These are phyloP conservation scores for Inga oerstediana DNA, from an alignment of 306 rosid species.

Conservation along the genomic window DNA sequence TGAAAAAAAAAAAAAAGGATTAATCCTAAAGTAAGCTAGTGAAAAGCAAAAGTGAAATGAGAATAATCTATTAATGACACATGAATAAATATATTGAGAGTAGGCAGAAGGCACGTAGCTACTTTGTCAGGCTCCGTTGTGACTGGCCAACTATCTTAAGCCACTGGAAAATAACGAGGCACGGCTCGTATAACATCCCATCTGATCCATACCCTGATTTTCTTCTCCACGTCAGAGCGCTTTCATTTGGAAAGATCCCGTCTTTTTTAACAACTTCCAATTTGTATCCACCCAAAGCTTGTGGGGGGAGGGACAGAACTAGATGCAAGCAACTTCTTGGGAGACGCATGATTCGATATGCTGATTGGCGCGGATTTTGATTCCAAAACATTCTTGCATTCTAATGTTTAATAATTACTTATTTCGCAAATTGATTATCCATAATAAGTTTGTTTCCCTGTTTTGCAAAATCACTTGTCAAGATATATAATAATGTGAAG, in stretches of 20 bases:
- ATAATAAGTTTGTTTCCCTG: too few species aligned
- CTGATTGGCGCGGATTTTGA: background rate
- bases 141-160: background rate
- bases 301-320: background rate
- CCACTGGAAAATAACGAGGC: background rate
- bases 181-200: background rate
- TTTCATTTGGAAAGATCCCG: background rate
- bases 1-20: too few species aligned
- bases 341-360: background rate
- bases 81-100: background rate
- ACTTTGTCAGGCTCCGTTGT: background rate
- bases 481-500: background rate
- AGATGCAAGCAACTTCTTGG: background rate
- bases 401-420: background rate
- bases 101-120: background rate
- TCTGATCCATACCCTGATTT: background rate
- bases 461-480: too few species aligned
- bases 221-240: background rate
- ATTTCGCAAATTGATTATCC: background rate
- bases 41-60: too few species aligned
- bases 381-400: background rate
- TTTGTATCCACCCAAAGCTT: background rate
- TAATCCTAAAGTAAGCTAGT: too few species aligned
- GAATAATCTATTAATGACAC: too few species aligned
- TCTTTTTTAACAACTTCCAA: background rate